Evolutionary conservation across 2,329 filamentous ascomycete species (phyloP).

Genomic region (Paraphoma chrysanthemicola): DNA sequence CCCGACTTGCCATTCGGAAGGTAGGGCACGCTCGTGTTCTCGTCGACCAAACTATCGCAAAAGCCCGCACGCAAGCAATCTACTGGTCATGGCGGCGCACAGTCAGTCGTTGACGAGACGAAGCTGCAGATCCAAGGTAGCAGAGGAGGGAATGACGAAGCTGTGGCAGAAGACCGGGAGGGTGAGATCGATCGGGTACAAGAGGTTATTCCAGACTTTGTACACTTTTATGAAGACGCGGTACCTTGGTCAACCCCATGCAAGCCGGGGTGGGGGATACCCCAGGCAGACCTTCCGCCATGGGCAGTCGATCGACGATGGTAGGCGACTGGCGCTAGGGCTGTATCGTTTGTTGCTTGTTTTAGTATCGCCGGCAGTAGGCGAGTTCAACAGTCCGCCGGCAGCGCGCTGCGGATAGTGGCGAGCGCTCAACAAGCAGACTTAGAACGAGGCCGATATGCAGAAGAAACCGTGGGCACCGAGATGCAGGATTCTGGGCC

Average conservation of each 20-base stretch:
- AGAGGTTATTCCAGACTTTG: neutral
- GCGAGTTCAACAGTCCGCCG: conserved; percentile 36
- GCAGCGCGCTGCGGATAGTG: conserved; percentile 4
- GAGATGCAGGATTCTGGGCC: conserved; percentile 8
- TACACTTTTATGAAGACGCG: neutral
- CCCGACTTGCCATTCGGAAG: too few species aligned
- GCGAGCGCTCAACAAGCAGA: neutral
- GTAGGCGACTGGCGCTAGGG: conserved; percentile 10
- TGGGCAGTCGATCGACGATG: conserved; percentile 20
- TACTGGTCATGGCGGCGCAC: too few species aligned
- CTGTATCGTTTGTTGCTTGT: conserved; percentile 22
- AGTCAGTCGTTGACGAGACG: too few species aligned
- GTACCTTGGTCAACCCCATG: neutral
- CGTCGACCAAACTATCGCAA: too few species aligned
- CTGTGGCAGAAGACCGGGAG: too few species aligned
- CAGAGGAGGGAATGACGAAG: too few species aligned
- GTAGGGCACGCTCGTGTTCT: too few species aligned
- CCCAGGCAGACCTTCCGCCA: conserved; percentile 12
- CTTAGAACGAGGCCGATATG: neutral
- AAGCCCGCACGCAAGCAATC: too few species aligned
- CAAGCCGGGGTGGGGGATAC: conserved; percentile 4
- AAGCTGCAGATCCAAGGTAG: too few species aligned
- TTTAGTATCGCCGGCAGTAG: conserved; percentile 26
- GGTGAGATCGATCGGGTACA: neutral
- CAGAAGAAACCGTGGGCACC: neutral